These are phyloP conservation scores for Helminthosporium solani DNA, from an alignment of 2,329 filamentous ascomycete species.

Conservation along the genomic window DNA sequence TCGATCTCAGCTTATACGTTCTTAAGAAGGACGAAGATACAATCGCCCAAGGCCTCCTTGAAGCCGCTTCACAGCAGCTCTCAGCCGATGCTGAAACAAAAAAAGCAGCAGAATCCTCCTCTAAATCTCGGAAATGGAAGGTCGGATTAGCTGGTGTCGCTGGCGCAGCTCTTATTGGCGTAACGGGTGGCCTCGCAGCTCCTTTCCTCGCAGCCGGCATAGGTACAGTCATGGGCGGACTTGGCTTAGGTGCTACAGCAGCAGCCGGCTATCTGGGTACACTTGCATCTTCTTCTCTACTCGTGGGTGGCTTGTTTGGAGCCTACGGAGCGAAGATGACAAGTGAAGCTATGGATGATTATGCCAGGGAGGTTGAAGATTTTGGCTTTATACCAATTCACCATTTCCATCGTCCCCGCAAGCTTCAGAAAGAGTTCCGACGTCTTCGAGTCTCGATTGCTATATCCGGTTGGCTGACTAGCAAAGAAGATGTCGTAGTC, in stretches of 20 bases:
- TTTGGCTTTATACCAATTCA: constrained; percentile 78
- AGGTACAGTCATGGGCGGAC: constrained; percentile 73
- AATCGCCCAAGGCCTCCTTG: constrained; percentile 71
- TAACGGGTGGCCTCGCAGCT: constrained; percentile 76
- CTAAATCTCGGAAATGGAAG: constrained; percentile 69
- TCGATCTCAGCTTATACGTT: constrained; percentile 65
- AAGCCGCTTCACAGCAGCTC: constrained; percentile 68
- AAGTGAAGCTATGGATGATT: constrained; percentile 83
- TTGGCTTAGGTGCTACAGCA: constrained; percentile 71
- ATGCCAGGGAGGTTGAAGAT: constrained; percentile 81
- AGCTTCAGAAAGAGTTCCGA: constrained; percentile 50
- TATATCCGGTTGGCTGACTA: constrained; percentile 77
- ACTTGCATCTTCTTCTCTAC: constrained; percentile 74
- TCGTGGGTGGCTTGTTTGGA: constrained; percentile 84
- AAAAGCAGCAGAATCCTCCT: constrained; percentile 68
- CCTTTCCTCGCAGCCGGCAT: constrained; percentile 77
- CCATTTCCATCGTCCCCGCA: constrained; percentile 47
- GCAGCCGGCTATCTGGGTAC: constrained; percentile 78
- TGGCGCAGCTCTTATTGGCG: constrained; percentile 81
- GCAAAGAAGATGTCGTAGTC: constrained; percentile 68
- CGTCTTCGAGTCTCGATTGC: constrained; percentile 76
- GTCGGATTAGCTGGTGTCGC: constrained; percentile 86
- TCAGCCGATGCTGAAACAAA: constrained; percentile 75
- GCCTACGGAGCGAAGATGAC: constrained; percentile 86
- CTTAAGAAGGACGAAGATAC: constrained; percentile 72